Conservation (phyloP, 2,329 filamentous ascomycete genomes). For the Talaromyces sp. region DNA sequence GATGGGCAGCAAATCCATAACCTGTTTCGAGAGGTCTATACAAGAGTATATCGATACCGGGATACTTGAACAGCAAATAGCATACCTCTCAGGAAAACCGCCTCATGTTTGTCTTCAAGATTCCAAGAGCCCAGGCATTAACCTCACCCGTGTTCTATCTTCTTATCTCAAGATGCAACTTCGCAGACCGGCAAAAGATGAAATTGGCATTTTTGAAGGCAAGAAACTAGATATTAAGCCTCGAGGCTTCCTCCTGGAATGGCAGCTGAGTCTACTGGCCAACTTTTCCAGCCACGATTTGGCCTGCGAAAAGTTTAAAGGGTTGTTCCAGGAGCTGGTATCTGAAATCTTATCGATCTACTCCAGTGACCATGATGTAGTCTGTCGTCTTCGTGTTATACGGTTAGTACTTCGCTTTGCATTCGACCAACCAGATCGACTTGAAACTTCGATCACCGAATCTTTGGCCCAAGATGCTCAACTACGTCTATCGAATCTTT, state of each 20-base stretch:
- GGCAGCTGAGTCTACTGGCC: constrained; percentile 36
- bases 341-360: constrained; percentile 36
- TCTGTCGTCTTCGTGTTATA: constrained; percentile 37
- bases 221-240: constrained; percentile 24
- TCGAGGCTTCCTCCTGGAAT: constrained; percentile 35
- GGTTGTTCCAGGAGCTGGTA: constrained; percentile 27
- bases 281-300: constrained; percentile 28
- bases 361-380: constrained; percentile 27
- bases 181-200: constrained; percentile 27
- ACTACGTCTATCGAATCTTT: constrained; percentile 20
- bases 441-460: constrained; percentile 28
- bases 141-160: constrained; percentile 37
- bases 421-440: constrained; percentile 30
- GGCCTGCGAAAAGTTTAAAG: constrained; percentile 29
- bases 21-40: constrained; percentile 40
- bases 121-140: constrained; percentile 33
- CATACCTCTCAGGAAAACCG: constrained; percentile 26
- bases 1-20: constrained; percentile 33
- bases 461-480: constrained; percentile 28
- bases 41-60: constrained; percentile 39
- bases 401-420: constrained; percentile 34
- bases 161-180: constrained; percentile 36
- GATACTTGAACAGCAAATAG: constrained; percentile 30
- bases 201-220: constrained; percentile 32
- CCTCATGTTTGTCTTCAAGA: constrained; percentile 31